These are phyloP conservation scores for Lipomyces spencermartinsiae DNA, from an alignment of 805 yeast genomes.

Conservation along the genomic window DNA sequence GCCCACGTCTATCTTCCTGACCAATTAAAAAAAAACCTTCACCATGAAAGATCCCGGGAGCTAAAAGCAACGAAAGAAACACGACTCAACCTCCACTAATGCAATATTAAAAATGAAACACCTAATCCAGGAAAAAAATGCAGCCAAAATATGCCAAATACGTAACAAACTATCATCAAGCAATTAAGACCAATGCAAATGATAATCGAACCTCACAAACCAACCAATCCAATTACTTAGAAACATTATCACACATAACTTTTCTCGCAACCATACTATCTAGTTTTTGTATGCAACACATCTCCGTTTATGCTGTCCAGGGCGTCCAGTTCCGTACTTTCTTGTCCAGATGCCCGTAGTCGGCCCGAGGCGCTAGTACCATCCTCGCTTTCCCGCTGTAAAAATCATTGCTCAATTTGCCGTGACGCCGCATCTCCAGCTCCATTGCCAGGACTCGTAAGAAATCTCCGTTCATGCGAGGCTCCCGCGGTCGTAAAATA, in stretches of 20 bases:
- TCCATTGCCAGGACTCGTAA: constrained; percentile 47
- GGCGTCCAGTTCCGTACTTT: not conserved
- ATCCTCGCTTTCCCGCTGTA: constrained; percentile 44
- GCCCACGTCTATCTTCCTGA: not conserved
- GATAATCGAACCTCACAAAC: not conserved
- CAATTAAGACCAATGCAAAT: not conserved
- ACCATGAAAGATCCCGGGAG: too few relatives aligned
- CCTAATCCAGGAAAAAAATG: not conserved
- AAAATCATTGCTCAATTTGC: constrained; percentile 46
- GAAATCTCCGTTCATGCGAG: constrained; percentile 46
- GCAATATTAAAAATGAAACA: not conserved
- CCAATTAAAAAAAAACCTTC: not conserved
- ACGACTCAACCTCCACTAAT: not conserved
- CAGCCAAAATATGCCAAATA: not conserved
- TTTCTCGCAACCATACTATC: not conserved
- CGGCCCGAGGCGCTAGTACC: constrained; percentile 44
- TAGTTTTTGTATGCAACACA: not conserved
- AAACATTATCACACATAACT: not conserved
- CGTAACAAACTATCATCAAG: not conserved
- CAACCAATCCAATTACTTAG: not conserved
- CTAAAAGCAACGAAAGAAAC: not conserved
- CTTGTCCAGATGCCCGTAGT: constrained; percentile 32
- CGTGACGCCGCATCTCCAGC: constrained; percentile 45
- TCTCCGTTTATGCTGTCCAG: not conserved
- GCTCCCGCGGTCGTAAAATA: constrained; percentile 44